A percentile compares a stretch with the other conserved stretches of the same genome.
Conservation (phyloP, 2,329 filamentous ascomycete genomes). For the Talaromyces marneffei region DNA sequence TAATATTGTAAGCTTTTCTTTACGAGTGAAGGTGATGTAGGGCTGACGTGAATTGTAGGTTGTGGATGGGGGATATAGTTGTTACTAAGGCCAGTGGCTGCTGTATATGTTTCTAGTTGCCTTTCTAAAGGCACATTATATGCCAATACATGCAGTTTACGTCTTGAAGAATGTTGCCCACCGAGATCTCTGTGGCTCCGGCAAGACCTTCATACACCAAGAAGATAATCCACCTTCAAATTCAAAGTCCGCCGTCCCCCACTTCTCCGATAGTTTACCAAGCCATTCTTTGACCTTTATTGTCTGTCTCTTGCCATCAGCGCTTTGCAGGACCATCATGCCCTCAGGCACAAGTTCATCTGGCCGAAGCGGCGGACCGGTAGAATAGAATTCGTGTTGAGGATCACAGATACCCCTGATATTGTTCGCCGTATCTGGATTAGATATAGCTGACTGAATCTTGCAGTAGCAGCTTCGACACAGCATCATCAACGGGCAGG, state of each 20-base stretch:
- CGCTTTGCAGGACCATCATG: neutral
- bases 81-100: neutral
- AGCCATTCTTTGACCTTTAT: neutral
- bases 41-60: neutral
- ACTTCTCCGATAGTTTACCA: neutral
- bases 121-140: neutral
- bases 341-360: neutral
- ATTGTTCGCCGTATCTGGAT: neutral
- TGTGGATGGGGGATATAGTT: neutral
- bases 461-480: neutral
- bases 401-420: neutral
- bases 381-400: neutral
- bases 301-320: neutral
- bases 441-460: neutral
- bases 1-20: constrained; percentile 12
- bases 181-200: neutral
- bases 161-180: neutral
- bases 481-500: neutral
- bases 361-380: neutral
- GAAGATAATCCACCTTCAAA: neutral
- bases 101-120: neutral
- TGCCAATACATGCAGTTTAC: neutral
- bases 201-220: neutral
- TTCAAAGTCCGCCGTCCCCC: neutral
- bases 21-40: neutral